A percentile compares a stretch with the other conserved stretches of the same genome.
These are phyloP conservation scores for Dendrobium officinale DNA, from an alignment of 106 monocot species.

Conservation along the genomic window DNA sequence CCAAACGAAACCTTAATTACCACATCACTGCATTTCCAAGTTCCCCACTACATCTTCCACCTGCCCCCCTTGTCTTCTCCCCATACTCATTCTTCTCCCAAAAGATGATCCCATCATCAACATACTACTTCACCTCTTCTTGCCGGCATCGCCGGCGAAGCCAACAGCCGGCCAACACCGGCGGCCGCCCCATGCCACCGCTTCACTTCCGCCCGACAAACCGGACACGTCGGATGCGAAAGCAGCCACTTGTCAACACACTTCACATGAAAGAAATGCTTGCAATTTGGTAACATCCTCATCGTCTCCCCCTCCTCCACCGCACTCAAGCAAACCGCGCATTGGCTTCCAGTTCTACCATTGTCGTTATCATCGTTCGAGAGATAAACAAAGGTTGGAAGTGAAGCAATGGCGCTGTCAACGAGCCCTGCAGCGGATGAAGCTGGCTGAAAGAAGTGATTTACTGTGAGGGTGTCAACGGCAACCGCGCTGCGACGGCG, in stretches of 20 bases:
- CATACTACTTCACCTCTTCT: neutral
- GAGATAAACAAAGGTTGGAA: neutral
- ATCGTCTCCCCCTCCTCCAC: conserved; percentile 8
- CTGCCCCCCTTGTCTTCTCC: no score
- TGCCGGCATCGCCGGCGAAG: neutral
- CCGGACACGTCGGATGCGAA: conserved; percentile 1
- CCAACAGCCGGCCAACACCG: neutral
- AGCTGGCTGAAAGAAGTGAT: neutral
- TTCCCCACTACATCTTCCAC: no score
- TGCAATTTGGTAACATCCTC: conserved; percentile 3
- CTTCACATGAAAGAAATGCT: conserved; percentile 4
- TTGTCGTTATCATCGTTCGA: neutral
- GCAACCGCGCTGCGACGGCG: neutral
- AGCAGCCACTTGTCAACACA: conserved; percentile 12
- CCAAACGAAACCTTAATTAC: no score
- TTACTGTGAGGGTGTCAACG: neutral
- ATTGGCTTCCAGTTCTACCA: neutral
- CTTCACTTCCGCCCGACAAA: conserved; percentile 1
- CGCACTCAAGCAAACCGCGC: conserved; percentile 5
- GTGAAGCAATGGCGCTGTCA: neutral
- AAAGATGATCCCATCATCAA: no score
- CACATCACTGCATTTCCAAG: no score
- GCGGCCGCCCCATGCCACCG: neutral
- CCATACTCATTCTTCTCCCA: no score
- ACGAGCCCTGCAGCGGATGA: neutral